Evolutionary conservation across 2,329 filamentous ascomycete species (phyloP).

Genomic region (Aureobasidium subglaciale): DNA sequence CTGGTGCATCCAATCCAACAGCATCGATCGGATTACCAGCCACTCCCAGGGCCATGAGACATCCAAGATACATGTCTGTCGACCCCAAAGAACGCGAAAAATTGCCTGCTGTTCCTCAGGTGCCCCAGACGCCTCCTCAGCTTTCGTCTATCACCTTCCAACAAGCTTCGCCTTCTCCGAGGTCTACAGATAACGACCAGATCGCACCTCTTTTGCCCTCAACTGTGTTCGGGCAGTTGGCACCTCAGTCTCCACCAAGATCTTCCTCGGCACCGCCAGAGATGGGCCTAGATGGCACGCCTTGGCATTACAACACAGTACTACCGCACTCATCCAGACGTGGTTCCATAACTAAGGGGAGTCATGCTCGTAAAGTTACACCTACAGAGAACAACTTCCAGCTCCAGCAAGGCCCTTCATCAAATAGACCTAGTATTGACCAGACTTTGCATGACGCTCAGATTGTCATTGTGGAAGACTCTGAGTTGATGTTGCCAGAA

Average conservation of each 20-base stretch:
- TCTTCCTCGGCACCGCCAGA: constrained; percentile 45
- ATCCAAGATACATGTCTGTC: constrained; percentile 60
- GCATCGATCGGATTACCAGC: constrained; percentile 72
- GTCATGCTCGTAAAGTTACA: constrained; percentile 38
- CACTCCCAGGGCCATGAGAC: constrained; percentile 83
- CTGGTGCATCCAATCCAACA: constrained; percentile 42
- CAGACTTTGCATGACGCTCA: constrained; percentile 42
- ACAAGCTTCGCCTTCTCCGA: constrained; percentile 31
- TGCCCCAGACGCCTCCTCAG: constrained; percentile 41
- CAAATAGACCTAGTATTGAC: constrained; percentile 47
- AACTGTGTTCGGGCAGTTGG: constrained; percentile 39
- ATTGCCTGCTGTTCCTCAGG: constrained; percentile 48
- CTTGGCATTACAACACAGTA: constrained; percentile 29
- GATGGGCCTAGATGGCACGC: constrained; percentile 24
- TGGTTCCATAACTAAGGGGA: constrained; percentile 30
- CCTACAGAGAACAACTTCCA: constrained; percentile 30
- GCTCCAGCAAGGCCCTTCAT: constrained; percentile 26
- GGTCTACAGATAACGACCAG: constrained; percentile 30
- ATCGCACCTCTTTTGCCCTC: constrained; percentile 42
- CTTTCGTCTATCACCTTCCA: constrained; percentile 27
- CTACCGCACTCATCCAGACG: constrained; percentile 28
- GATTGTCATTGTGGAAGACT: constrained; percentile 34
- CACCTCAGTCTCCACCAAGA: constrained; percentile 29
- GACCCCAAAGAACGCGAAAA: constrained; percentile 45
- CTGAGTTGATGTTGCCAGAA: constrained; percentile 47